Evolutionary conservation across 2,329 filamentous ascomycete genomes (phyloP).

Genomic region (Delphinella strobiligena): DNA sequence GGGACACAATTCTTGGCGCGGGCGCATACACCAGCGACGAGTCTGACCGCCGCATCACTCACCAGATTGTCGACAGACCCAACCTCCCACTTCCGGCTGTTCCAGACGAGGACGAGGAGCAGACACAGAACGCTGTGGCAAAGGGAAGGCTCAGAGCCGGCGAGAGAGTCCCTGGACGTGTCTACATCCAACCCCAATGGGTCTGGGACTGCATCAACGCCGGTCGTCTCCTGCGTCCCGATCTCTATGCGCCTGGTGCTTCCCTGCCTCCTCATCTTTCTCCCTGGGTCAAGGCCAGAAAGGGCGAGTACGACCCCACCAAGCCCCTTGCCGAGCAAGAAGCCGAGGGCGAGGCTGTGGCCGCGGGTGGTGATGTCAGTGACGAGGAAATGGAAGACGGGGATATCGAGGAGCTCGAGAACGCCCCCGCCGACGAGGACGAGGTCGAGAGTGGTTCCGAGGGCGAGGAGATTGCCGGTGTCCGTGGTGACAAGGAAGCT

Average conservation of each 20-base stretch:
- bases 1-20: constrained; percentile 82
- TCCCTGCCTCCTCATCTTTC: constrained; percentile 88
- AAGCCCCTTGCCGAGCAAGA: constrained; percentile 78
- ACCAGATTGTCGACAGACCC: constrained; percentile 90
- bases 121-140: constrained; percentile 43
- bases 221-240: constrained; percentile 72
- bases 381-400: constrained; percentile 35
- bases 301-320: constrained; percentile 85
- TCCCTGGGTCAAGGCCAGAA: constrained; percentile 81
- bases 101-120: constrained; percentile 42
- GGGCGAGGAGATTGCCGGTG: constrained; percentile 22
- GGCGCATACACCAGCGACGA: constrained; percentile 89
- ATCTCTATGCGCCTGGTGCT: constrained; percentile 81
- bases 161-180: constrained; percentile 75
- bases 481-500: constrained; percentile 27
- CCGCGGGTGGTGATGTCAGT: constrained; percentile 23
- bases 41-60: constrained; percentile 77
- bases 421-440: constrained; percentile 36
- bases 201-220: constrained; percentile 96
- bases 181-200: constrained; percentile 95
- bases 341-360: constrained; percentile 70
- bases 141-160: constrained; percentile 41
- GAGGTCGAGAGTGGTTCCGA: constrained; percentile 28
- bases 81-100: constrained; percentile 42
- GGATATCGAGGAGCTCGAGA: constrained; percentile 7